A percentile compares a stretch with the other conserved stretches of the same genome.
These are phyloP conservation scores for Komagataea norvegica DNA, from an alignment of 1,139 yeast species.

Conservation along the genomic window DNA sequence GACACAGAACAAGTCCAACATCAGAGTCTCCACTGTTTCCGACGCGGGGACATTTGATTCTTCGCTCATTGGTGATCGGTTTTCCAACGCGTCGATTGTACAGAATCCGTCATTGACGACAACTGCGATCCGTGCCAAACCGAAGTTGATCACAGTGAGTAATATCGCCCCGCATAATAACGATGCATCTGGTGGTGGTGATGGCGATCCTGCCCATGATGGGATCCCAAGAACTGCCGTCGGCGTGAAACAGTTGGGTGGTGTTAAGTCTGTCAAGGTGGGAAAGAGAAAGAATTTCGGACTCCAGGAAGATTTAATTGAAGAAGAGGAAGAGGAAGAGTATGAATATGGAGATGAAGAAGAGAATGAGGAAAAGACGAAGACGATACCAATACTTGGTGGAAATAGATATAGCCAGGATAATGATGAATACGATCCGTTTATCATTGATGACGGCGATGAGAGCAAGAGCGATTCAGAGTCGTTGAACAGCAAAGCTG, in stretches of 20 bases:
- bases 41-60: constrained; percentile 21
- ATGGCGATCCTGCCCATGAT: constrained; percentile 8
- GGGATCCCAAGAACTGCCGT: constrained; percentile 22
- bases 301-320: constrained; percentile 15
- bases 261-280: constrained; percentile 22
- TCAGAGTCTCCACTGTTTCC: constrained; percentile 19
- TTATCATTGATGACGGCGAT: constrained; percentile 24
- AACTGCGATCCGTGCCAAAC: constrained; percentile 69
- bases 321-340: constrained; percentile 22
- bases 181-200: neutral
- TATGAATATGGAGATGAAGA: constrained; percentile 6
- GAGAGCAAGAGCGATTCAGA: constrained; percentile 4
- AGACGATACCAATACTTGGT: too few relatives aligned
- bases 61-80: constrained; percentile 20
- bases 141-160: constrained; percentile 55
- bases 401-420: neutral
- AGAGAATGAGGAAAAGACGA: neutral
- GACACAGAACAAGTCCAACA: constrained; percentile 10
- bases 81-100: constrained; percentile 22
- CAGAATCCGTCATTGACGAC: constrained; percentile 38
- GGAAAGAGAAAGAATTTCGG: constrained; percentile 10
- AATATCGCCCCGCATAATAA: neutral
- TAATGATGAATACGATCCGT: constrained; percentile 22
- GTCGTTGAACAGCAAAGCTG: constrained; percentile 23
- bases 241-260: constrained; percentile 22